Evolutionary conservation across 495 filamentous ascomycete genomes (phyloP), one percentile per base, ranked within the genome.

Genomic region (Trichoderma gamsii): DNA sequence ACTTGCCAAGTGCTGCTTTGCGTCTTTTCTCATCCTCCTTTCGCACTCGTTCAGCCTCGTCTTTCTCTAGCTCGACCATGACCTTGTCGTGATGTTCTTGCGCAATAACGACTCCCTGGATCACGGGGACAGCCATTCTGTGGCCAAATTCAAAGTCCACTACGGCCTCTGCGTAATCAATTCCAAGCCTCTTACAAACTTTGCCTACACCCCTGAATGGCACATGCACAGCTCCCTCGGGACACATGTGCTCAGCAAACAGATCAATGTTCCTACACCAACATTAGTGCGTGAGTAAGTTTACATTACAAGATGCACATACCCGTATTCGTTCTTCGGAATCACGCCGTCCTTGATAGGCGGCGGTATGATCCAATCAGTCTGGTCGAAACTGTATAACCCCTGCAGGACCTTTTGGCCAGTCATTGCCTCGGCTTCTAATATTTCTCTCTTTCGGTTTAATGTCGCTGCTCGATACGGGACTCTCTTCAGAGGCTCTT

Each of bases 91-190:
- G 86, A 71, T 96, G 83, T 75, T 93, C 93, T 65, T 83, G 83
- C 0, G 95, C 93, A 2, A 97, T 82, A 0, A 99, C 92, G 0
- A 98, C 92, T 0, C 96, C 95, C 64, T 92, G 88, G 56, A 98
- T 87, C 2, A 96, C 88, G 12, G 95, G 95, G 21, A 97, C 91
- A 11, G 95, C 96, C 84, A 94, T 90, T 70, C 93, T 88, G 63
- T 91, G 88, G 12, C 92, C 91, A 78, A 99, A 99, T 76, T 99
- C 95, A 78, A 99, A 99, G 4, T 92, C 96, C 4, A 90, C 93
- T 12, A 97, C 94, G 23, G 96, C 95, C 73, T 99, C 95, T 0
- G 96, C 96, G 75, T 88, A 96, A 71, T 96, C 91, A 49, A 99
- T 89, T 18, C 85, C 87, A 3, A 99, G 82, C 67, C 89, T 87